These are phyloP conservation scores for Colletotrichum viniferum DNA, from an alignment of 2,329 filamentous ascomycete genomes.

Conservation along the genomic window DNA sequence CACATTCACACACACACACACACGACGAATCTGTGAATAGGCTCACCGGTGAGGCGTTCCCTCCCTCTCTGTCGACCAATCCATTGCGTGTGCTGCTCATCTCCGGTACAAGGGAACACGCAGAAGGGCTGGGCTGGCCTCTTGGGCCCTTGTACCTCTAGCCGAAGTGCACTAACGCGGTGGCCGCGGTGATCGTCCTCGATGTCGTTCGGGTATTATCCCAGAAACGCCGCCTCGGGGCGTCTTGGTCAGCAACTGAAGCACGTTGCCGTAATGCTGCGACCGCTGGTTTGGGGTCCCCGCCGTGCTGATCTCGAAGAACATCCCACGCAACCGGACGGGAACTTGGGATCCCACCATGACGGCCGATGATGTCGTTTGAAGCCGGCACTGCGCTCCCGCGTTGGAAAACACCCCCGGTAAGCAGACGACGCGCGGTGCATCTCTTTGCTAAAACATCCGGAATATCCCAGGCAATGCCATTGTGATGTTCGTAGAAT, in stretches of 20 bases:
- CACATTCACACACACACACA: not conserved
- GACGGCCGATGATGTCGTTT: conserved; percentile 19
- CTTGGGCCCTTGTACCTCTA: not conserved
- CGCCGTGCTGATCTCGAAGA: conserved; percentile 16
- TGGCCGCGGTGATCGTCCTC: conserved; percentile 9
- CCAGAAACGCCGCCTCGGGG: conserved; percentile 8
- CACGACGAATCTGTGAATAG: not conserved
- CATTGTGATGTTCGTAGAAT: not conserved
- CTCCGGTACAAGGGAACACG: not conserved
- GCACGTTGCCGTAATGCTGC: conserved; percentile 4
- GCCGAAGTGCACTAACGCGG: conserved; percentile 9
- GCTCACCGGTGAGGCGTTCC: not conserved
- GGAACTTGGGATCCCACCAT: conserved; percentile 9
- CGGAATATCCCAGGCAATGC: not conserved
- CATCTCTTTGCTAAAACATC: not conserved
- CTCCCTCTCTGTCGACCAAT: not conserved
- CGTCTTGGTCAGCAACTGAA: conserved; percentile 4
- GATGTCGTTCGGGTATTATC: conserved; percentile 5
- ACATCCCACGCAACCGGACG: conserved; percentile 14
- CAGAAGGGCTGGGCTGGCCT: not conserved
- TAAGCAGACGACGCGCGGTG: not conserved
- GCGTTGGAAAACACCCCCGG: not conserved
- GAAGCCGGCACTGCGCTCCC: conserved; percentile 2
- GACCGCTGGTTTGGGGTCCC: not conserved
- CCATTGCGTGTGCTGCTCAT: not conserved